Evolutionary conservation across 306 rosid species (phyloP), one percentile per base, ranked within the genome.

Genomic region (Oemleria cerasiformis): DNA sequence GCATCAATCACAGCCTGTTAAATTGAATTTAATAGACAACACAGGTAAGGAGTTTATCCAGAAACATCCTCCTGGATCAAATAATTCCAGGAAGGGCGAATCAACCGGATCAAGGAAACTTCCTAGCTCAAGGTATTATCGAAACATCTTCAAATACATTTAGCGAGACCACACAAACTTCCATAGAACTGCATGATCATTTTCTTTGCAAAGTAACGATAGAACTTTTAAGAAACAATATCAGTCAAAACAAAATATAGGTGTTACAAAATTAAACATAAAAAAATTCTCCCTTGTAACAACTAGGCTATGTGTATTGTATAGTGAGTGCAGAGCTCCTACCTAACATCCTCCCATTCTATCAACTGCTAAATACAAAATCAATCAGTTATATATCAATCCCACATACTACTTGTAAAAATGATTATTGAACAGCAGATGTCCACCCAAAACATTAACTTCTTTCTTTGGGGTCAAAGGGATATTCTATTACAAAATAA

Each of bases 1-100:
- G 95, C 87, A 54, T 82, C 89, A 34, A 88, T 79, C 63, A 86
- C 91, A 75, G 91, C 87, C 91, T 88, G 86, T 51, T 36, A 78
- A 70, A 55, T 42, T 20, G 59, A 75, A 72, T 64, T 51, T 71
- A 58, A 34, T 8, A 57, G 19, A 38, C 55, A 30, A 38, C 55
- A 30, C 51, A 30, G 21, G 16, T 39, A 2, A 71, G n/a, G 12
- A 70, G 16, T 10, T 13, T 40, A 60, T 30, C 59, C 25, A 14
- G 65, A 55, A 42, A 41, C 21, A 63, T 25, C 48, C 14, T 6
- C 64, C n/a, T 8, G 21, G 9, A 25, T 17, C 9, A 58, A 59
- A 42, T 54, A 56, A 66, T 43, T 16, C 12, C 12, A 39, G 53
- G 30, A 62, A 17, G 41, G 41, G 38, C 48, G n/a, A 36, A 50